A percentile compares a stretch with the other conserved stretches of the same genome.
phyloP scores from a whole-genome alignment of 2,329 filamentous ascomycete species.

The Knoxdaviesia proteae region DNA sequence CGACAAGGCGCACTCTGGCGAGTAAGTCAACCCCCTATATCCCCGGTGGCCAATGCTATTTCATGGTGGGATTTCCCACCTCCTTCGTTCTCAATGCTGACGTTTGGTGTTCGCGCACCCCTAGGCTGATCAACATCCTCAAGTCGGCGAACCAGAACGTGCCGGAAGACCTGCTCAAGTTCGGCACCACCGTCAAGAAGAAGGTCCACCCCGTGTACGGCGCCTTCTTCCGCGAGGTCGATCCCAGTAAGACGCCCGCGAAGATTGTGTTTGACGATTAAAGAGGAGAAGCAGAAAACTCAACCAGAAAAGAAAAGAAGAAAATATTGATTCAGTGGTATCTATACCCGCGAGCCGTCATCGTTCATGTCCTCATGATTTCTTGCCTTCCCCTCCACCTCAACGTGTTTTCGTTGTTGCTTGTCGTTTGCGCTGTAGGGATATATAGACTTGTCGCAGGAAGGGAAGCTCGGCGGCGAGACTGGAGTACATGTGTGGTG shows the following conservation, averaged over 20 bases:
- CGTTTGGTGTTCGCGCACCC: neutral
- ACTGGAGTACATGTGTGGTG: slow-evolving; percentile 1
- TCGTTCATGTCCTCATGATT: too few species aligned
- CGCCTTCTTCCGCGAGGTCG: slow-evolving; percentile 83
- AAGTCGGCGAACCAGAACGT: slow-evolving; percentile 83
- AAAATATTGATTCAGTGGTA: neutral
- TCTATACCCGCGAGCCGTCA: neutral
- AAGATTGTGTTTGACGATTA: slow-evolving; percentile 63
- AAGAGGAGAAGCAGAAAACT: neutral
- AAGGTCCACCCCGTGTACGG: slow-evolving; percentile 93
- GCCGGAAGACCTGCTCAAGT: slow-evolving; percentile 79
- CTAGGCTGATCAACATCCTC: slow-evolving; percentile 76
- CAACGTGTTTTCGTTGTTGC: too few species aligned
- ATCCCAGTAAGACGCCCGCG: slow-evolving; percentile 62
- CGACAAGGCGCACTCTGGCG: slow-evolving; percentile 79
- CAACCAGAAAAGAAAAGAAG: neutral
- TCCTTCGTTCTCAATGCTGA: slow-evolving; percentile 8
- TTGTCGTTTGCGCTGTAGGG: too few species aligned
- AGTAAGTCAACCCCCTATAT: slow-evolving; percentile 32
- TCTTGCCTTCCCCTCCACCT: too few species aligned
- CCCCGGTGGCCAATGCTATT: slow-evolving; percentile 4
- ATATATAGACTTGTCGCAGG: slow-evolving; percentile 1
- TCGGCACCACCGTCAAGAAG: slow-evolving; percentile 96
- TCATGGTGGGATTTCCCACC: neutral
- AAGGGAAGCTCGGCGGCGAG: neutral